Evolutionary conservation across 2,329 filamentous ascomycete species (phyloP), one percentile per base, ranked within the genome.

Genomic region (Cyphellophora europaea): DNA sequence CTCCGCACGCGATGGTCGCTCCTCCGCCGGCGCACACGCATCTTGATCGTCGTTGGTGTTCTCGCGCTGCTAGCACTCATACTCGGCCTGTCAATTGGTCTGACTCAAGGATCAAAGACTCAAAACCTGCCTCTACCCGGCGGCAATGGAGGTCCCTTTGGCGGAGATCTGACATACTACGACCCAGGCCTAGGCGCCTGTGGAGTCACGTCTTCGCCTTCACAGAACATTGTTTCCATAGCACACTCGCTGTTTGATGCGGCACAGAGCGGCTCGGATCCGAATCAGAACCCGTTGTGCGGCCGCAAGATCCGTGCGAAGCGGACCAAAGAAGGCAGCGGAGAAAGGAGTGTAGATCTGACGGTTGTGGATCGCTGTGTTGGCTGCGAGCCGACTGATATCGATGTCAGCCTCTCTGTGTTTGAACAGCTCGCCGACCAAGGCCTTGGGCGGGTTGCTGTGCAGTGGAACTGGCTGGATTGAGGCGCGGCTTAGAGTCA

Each of bases 151-250:
- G 61, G 66, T 1, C 65, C 67, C 1, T 74, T 72, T 48, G 67
- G 61, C 3, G 80, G 79, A 34, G 77, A 83, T 32, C 54, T 83
- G 33, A 85, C 79, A 1, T 88, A 77, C 60, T 88, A 82, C 54
- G 60, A 63, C 12, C 72, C 79, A 0, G 72, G 57, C 0, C 65
- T 84, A 3, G 82, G 83, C 10, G 77, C 82, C 0, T 89, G 84
- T 52, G 83, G 82, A 4, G 56, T 69, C 19, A 65, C 58, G 2
- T 74, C 71, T 35, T 56, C 52, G 2, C 61, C 66, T 5, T 57
- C 54, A 5, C 78, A 86, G 37, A 51, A 68, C 37, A 72, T 88
- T 27, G 78, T 73, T 21, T 73, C 83, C 1, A 67, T 89, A 0
- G 79, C 78, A 2, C 72, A 79, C 48, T 51, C 67, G n/a, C 52